Base-by-base conservation (phyloP, 2,329 filamentous ascomycete genomes). In the Pyricularia sp. region DNA sequence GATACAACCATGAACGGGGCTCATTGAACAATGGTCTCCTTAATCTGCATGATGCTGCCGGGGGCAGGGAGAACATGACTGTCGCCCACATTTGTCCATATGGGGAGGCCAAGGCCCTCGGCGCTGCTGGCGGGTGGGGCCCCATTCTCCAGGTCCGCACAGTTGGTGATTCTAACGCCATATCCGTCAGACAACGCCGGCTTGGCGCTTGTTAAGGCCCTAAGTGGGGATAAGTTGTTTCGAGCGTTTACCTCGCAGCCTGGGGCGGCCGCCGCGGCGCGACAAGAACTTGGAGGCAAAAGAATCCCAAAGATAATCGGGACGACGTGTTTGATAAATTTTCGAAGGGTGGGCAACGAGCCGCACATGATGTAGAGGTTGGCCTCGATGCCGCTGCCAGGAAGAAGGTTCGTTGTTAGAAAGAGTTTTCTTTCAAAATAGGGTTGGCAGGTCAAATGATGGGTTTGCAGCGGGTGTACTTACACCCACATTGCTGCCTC, bases 361-460 rank as follows among this genome's bases (percentile, higher is more conserved):
- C 78, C 79, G 72, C 79, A 81, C 14, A 80, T 78, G 31, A 81
- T 75, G 67, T 81, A 76, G 0, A 81, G 74, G 58, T 82, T 81
- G 0, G 75, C 72, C 69, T 82, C 80, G 50, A 81, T 72, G 58
- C 79, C 74, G 9, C 64, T 65, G 64, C 20, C 20, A 7, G 5
- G 58, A 28, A 6, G 20, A 9, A 59, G 12, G 23, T 23, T 12
- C 1, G 30, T 1, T 31, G 30, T 33, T 33, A 33, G 31, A 12
- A 2, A 3, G 31, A 11, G 11, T 33, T 33, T 33, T 12, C 12
- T 11, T 11, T 33, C 2, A 3, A 12, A 33, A 1, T 33, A 33
- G 31, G 31, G 31, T 3, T 9, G 31, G n/a, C n/a, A n/a, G n/a
- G n/a, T n/a, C n/a, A n/a, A n/a, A n/a, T n/a, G n/a, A n/a, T n/a